Evolutionary conservation across 192 early-diverging fungal genomes (phyloP).

Genomic region (Globomyces pollinis-pini): DNA sequence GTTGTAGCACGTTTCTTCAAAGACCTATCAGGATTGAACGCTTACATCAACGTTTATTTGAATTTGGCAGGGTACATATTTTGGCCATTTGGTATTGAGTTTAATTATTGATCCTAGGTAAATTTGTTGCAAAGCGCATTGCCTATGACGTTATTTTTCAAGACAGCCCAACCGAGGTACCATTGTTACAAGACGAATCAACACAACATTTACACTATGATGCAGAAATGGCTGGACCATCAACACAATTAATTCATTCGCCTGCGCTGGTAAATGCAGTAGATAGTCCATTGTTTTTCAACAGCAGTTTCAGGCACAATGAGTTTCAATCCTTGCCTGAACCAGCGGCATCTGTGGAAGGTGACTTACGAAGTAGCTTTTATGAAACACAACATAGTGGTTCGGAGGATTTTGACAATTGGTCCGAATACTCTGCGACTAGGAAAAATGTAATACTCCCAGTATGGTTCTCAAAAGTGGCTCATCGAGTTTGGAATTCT

Average conservation of each 20-base stretch:
- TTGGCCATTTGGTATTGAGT: slow-evolving; percentile 99
- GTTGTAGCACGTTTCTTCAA: too few species aligned
- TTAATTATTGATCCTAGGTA: too few species aligned
- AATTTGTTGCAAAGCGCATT: slow-evolving; percentile 69
- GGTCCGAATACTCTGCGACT: slow-evolving; percentile 4
- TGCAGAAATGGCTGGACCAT: background rate
- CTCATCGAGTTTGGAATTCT: background rate
- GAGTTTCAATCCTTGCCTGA: too few species aligned
- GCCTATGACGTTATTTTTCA: background rate
- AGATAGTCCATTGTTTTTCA: background rate
- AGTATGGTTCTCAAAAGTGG: background rate
- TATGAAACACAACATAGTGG: too few species aligned
- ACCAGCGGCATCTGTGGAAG: too few species aligned
- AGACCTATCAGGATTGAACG: background rate
- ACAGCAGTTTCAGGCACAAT: background rate
- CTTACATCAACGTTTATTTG: slow-evolving; percentile 52
- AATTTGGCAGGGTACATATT: slow-evolving; percentile 82
- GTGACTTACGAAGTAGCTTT: too few species aligned
- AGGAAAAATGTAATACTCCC: background rate
- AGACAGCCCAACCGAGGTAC: background rate
- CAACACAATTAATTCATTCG: too few species aligned
- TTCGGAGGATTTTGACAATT: too few species aligned
- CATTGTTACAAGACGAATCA: background rate
- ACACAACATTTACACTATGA: background rate
- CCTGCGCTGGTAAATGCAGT: too few species aligned